These are phyloP conservation scores for Rhizopogon vinicolor DNA, from an alignment of 768 basidiomycete genomes.

Conservation along the genomic window DNA sequence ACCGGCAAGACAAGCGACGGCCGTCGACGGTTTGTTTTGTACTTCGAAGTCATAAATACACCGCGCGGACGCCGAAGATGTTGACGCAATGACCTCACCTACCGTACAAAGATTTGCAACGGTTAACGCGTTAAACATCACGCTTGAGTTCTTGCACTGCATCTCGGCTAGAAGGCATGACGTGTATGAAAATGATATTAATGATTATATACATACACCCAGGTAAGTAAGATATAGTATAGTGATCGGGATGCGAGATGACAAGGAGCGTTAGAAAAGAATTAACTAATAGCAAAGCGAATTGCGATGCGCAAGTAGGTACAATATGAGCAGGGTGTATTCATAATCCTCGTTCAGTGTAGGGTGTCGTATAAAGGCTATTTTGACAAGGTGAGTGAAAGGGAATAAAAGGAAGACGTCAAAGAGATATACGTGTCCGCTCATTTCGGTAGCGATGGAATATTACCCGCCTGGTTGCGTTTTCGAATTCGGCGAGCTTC, in stretches of 20 bases:
- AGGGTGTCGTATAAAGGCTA: slow-evolving; percentile 22
- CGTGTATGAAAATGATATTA: not conserved
- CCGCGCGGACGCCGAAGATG: not conserved
- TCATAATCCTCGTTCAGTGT: slow-evolving; percentile 26
- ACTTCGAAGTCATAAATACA: not conserved
- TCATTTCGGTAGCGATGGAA: slow-evolving; percentile 14
- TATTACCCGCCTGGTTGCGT: slow-evolving; percentile 7
- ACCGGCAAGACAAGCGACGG: not conserved
- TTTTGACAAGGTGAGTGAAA: slow-evolving; percentile 11
- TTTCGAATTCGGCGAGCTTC: slow-evolving; percentile 45
- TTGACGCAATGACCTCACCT: not conserved
- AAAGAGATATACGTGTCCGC: slow-evolving; percentile 7
- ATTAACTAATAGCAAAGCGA: slow-evolving; percentile 16
- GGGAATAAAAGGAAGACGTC: slow-evolving; percentile 11
- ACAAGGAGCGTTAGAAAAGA: slow-evolving; percentile 1
- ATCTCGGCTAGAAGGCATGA: not conserved
- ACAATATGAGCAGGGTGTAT: slow-evolving; percentile 5
- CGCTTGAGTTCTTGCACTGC: not conserved
- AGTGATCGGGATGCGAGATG: not conserved
- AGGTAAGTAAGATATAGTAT: slow-evolving; percentile 9
- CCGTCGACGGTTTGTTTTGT: not conserved
- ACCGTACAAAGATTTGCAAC: not conserved
- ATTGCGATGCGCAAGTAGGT: slow-evolving; percentile 9
- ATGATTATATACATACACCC: slow-evolving; percentile 10
- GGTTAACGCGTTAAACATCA: too few relatives aligned